Evolutionary conservation across 495 filamentous ascomycete genomes (phyloP), one percentile per base, ranked within the genome.

Genomic region (Cercophora scortea): DNA sequence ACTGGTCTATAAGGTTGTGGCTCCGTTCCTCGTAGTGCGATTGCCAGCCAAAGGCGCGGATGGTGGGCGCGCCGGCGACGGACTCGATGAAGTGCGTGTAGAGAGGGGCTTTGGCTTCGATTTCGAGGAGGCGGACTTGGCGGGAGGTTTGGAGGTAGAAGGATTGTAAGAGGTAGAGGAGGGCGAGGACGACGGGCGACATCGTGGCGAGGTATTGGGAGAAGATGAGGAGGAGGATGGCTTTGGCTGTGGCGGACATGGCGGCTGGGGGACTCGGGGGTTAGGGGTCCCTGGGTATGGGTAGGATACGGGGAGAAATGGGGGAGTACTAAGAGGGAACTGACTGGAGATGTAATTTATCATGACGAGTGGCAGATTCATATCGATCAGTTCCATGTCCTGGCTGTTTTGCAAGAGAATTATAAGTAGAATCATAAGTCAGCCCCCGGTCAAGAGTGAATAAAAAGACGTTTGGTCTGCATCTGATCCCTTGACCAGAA

Each of bases 71-170:
- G 13, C 77, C 77, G 13, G 15, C 32, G 1, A 75, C 53, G 1
- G 65, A 63, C 34, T 78, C 75, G 33, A 48, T 2, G 32, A 79
- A 71, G 36, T 65, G 62, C 8, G 65, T 60, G 51, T 64, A 71
- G 2, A 75, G 44, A 0, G 58, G 64, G 9, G 61, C 54, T 45
- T 60, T 65, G 13, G 64, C 60, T 51, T 75, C 70, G 7, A 75
- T 71, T 47, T 83, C 80, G 1, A 85, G 58, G 1, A 83, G 55
- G 8, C 81, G 73, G 6, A 85, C 46, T 52, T 83, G 81, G 4
- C 79, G 73, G 1, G 77, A 79, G 0, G 76, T 79, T 9, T 74
- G 72, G 0, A 83, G 67, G 51, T 84, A 84, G 61, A 72, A 71
- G 7, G 60, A 65, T 50, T 84, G 79, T 1, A 82, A 45, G 1